Base-by-base conservation (phyloP, 1,284 basidiomycete species). In the Ustilago loliicola region DNA sequence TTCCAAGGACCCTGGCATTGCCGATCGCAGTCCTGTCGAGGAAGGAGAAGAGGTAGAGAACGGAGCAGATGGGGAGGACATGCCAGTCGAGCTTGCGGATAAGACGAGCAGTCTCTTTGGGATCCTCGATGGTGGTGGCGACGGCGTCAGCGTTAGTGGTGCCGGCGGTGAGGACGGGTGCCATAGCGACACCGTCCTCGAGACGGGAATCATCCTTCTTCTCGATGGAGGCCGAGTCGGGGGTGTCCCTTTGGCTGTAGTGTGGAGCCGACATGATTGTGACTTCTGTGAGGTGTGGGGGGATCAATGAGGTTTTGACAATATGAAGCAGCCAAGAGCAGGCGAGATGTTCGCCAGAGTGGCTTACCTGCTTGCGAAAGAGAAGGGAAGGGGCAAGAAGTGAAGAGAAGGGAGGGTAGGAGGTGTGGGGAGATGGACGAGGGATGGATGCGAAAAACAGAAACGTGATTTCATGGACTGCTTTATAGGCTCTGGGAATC, bases 1-100 rank as follows among this genome's bases (percentile, higher is more conserved):
- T 69, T 10, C 88, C 70, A 77, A 79, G 80, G 27, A 92, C 90
- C 87, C 90, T 90, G 27, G 91, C 91, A 86, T 94, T 94, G 83
- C 93, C 93, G 77, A 94, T 92, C 79, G 92, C 93, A 47, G 92
- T 91, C 65, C 93, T 29, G 87, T 94, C 93, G 77, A 92, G 86
- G 85, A 92, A 93, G 75, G 91, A 91, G 51, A 92, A 86, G 15
- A 92, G 88, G 86, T 93, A 94, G 70, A 94, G 86, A 68, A 94
- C 67, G 21, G 74, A 57, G 57, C 78, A 80, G 59, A 80, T 80
- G 61, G 78, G 78, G n/a, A 80, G 61, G 19, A 80, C 74, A 54
- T 72, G 70, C 78, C 70, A 77, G 69, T 80, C 78, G 32, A 80
- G 67, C 65, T 77, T 80, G 40, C 74, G 66, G 19, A 80, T 62